Evolutionary conservation across 345 rosid genomes (phyloP), one percentile per base, ranked within the genome.

Genomic region (Murraya koenigii): DNA sequence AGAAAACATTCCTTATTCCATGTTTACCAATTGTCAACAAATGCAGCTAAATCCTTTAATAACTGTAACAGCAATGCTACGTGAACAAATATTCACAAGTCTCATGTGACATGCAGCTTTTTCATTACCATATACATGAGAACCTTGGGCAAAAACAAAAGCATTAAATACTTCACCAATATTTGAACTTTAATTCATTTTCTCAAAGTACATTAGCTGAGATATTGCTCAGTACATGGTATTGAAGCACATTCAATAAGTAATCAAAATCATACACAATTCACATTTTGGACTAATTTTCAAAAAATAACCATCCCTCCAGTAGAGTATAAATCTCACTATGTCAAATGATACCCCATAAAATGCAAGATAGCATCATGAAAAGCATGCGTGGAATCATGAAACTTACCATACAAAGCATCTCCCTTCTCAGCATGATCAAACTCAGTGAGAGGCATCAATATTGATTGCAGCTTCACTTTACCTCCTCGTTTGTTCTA

Each of bases 361-460:
- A 30, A 30, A 30, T 30, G 32, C 32, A 30, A 30, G 32, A 30
- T 30, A 30, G 64, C 5, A n/a, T 11, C 52, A 36, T 11, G 7
- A 55, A 55, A 33, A 22, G 39, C 2, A 2, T 30, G 5, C 9
- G 6, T 30, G 28, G 72, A 19, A 32, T 74, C 26, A 26, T 65
- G 26, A 28, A 82, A 78, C 88, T 81, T 77, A 96, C 98, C 97
- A 84, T 94, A 85, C 19, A 92, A 78, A 14, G 99, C 97, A 86
- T 96, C 97, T 61, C 99, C 99, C 80, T 96, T 96, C 74, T 96
- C 97, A 19, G 75, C 89, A 66, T 96, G 97, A 75, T 94, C 94
- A 83, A 86, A 96, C 80, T 94, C 99, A 0, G 93, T 81, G 19
- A 85, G 89, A 44, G 99, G 97, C 86, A 81, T 81, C 66, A 88